These are phyloP conservation scores for Terfezia claveryi DNA, from an alignment of 495 filamentous ascomycete genomes.

Conservation along the genomic window DNA sequence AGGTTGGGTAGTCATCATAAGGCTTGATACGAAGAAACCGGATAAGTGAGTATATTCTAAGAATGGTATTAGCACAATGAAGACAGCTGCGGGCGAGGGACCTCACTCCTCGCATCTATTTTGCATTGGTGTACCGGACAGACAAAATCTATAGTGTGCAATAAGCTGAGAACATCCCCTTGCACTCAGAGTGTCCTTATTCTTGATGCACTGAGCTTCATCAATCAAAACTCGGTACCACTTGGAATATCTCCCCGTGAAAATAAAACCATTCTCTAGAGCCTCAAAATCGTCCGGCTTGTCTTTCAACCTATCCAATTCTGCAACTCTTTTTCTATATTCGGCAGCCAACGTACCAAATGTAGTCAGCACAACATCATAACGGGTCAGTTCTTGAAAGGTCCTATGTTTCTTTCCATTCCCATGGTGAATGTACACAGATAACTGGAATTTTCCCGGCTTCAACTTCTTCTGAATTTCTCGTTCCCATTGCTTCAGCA, in stretches of 20 bases:
- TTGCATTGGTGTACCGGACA: slow-evolving; percentile 92
- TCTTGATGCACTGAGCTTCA: slow-evolving; percentile 90
- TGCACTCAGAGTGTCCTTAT: slow-evolving; percentile 44
- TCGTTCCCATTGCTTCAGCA: slow-evolving; percentile 74
- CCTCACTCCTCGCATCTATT: slow-evolving; percentile 49
- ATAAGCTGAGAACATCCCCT: slow-evolving; percentile 38
- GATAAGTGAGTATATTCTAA: slow-evolving; percentile 39
- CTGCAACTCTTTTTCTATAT: slow-evolving; percentile 32
- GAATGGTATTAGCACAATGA: too few relatives aligned
- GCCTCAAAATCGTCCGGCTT: slow-evolving; percentile 15
- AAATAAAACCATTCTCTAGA: slow-evolving; percentile 24
- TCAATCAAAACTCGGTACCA: slow-evolving; percentile 59
- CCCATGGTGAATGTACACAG: slow-evolving; percentile 44
- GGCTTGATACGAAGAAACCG: slow-evolving; percentile 63
- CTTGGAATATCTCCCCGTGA: slow-evolving; percentile 39
- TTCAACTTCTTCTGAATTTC: slow-evolving; percentile 60
- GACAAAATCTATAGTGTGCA: slow-evolving; percentile 51
- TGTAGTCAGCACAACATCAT: slow-evolving; percentile 67
- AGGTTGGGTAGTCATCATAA: slow-evolving; percentile 44
- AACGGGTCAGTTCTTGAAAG: slow-evolving; percentile 39
- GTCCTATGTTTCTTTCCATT: slow-evolving; percentile 29
- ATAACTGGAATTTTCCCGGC: slow-evolving; percentile 33
- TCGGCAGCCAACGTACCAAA: slow-evolving; percentile 62
- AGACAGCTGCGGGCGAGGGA: too few relatives aligned
- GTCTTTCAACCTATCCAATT: slow-evolving; percentile 14